Conservation (phyloP, 2,329 filamentous ascomycete species). For the Penicillium verrucosum region DNA sequence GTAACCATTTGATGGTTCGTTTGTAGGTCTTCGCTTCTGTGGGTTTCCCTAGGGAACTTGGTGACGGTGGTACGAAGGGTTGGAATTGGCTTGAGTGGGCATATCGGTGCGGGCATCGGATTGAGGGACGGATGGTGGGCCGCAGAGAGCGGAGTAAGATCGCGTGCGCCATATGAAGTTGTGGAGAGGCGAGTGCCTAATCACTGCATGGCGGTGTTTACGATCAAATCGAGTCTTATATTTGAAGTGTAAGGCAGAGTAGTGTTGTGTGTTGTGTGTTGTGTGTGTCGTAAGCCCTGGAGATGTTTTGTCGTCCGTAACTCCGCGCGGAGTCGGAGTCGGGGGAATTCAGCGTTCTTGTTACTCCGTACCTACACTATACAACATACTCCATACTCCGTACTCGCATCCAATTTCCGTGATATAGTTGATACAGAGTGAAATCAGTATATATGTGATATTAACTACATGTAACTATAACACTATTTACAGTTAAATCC, state of each 20-base stretch:
- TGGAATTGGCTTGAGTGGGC: conserved; percentile 52
- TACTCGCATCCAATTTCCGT: not conserved
- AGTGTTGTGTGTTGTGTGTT: too few relatives aligned
- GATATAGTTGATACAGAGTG: not conserved
- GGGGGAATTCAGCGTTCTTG: not conserved
- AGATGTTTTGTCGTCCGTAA: conserved; percentile 14
- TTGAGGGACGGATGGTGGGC: conserved; percentile 6
- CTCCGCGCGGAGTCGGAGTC: conserved; percentile 7
- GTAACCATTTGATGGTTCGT: conserved; percentile 70
- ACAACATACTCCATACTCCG: not conserved
- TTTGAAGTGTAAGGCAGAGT: not conserved
- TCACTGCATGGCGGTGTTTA: conserved; percentile 15
- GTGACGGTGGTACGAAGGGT: conserved; percentile 71
- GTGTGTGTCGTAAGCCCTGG: not conserved
- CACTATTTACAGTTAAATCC: not conserved
- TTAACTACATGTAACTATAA: too few relatives aligned
- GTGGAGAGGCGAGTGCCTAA: not conserved
- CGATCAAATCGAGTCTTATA: not conserved
- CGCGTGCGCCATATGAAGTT: conserved; percentile 19
- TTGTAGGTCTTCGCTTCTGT: conserved; percentile 67
- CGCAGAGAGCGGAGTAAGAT: conserved; percentile 20
- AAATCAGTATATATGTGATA: too few relatives aligned
- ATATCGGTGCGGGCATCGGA: conserved; percentile 21
- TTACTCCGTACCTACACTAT: not conserved
- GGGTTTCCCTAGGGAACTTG: conserved; percentile 72